Evolutionary conservation across 768 basidiomycete genomes (phyloP).

Genomic region (Tricholoma terreum): DNA sequence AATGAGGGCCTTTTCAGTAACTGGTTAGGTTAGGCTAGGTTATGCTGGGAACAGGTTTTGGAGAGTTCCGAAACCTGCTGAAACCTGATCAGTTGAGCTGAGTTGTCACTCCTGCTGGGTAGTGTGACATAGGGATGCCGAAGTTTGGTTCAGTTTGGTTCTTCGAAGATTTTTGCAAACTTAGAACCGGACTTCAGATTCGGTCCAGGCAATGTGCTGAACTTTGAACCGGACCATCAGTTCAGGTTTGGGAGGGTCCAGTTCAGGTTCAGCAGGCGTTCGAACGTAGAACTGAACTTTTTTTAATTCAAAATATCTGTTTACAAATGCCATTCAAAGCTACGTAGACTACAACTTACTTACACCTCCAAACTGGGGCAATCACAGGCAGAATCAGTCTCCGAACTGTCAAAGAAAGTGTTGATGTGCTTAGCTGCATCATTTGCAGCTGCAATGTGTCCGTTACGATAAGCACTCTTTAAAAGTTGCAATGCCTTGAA

Average conservation of each 20-base stretch:
- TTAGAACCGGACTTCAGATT: slow-evolving; percentile 1
- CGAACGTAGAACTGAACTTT: not conserved
- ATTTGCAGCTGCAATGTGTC: slow-evolving; percentile 7
- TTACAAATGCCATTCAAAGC: not conserved
- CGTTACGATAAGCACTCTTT: slow-evolving; percentile 13
- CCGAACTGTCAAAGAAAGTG: slow-evolving; percentile 8
- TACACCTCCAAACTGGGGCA: not conserved
- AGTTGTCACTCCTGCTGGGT: no score
- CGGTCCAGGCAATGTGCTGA: not conserved
- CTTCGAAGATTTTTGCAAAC: not conserved
- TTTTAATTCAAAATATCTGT: not conserved
- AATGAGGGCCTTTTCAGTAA: no score
- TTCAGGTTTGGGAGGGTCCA: slow-evolving; percentile 1
- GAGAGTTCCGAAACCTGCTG: no score
- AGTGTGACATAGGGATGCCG: not conserved
- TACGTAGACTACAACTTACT: slow-evolving; percentile 1
- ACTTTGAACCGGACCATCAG: not conserved
- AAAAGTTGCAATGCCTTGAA: slow-evolving; percentile 14
- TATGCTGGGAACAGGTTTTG: no score
- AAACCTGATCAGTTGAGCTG: no score
- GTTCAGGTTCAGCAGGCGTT: not conserved
- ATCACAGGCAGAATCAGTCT: slow-evolving; percentile 7
- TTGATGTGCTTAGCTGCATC: not conserved
- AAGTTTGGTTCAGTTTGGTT: slow-evolving; percentile 1
- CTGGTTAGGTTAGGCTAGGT: no score